Evolutionary conservation across 257 asterid genomes (phyloP), one percentile per base, ranked within the genome.

Genomic region (Solanum chmielewskii): DNA sequence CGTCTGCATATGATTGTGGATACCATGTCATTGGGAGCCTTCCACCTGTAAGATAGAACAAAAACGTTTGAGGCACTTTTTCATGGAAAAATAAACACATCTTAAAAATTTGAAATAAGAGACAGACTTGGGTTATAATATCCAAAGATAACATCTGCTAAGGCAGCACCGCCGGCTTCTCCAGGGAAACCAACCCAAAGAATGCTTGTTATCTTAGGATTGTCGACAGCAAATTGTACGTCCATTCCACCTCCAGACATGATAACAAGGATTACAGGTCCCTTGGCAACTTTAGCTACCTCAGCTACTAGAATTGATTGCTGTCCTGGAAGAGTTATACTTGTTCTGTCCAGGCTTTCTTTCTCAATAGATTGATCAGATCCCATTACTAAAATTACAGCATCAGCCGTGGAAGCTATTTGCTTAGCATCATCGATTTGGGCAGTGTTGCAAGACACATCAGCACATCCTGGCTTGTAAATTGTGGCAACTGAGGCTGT

Each of bases 161-260:
- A 84, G 10, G 99, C 98, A 16, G 93, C 97, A 62, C 98, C 98
- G 18, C 99, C 99, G 11, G 98, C 98, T 87, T 97, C 97, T 2
- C 99, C 99, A 0, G 99, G 99, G 89, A 91, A 97, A 16, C 98
- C 99, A 83, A 92, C 97, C 98, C 99, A 97, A n/a, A 97, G 86
- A 35, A 97, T 94, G 95, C 98, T 95, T 1, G 93, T 91, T 25
- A 95, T 84, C 87, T 92, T 95, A 1, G 95, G 97, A 85, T 93
- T 91, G n/a, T 92, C 94, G 49, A 93, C 94, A 1, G 98, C 98
- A 75, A 97, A 95, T 85, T 91, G 94, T 13, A 95, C 88, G 71
- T 96, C 99, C 95, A 94, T 90, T 6, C 98, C 98, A 59, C 99
- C 98, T 25, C 98, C 99, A 1, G 98, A 95, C 95, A 96, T 94